Percentiles rank a stretch among this genome's conserved stretches.
phyloP scores from a whole-genome alignment of 192 early-diverging fungal genomes.

The Lunasporangiospora selenospora region DNA sequence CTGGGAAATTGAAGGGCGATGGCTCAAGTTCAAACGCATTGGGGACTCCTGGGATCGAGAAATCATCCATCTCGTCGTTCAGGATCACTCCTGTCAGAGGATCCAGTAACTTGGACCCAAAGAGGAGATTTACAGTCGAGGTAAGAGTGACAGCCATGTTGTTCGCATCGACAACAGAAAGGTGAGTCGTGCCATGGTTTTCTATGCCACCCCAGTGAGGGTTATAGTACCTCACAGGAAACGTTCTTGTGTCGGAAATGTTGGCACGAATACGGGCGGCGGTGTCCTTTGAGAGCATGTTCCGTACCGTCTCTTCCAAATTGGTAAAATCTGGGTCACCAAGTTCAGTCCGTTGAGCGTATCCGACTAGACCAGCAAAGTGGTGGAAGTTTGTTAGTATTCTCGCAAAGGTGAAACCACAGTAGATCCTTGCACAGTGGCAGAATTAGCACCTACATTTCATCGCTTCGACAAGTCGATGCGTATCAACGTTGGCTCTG shows the following conservation, averaged over 20 bases:
- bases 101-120: constrained; percentile 92
- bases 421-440: neutral
- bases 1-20: constrained; percentile 84
- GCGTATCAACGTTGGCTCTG: constrained; percentile 67
- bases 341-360: constrained; percentile 81
- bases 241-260: constrained; percentile 77
- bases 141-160: constrained; percentile 83
- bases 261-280: constrained; percentile 72
- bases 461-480: constrained; percentile 86
- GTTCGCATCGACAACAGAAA: constrained; percentile 80
- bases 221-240: constrained; percentile 76
- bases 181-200: constrained; percentile 91
- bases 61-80: constrained; percentile 98
- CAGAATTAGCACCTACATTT: constrained; percentile 62
- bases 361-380: constrained; percentile 67
- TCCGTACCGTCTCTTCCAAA: constrained; percentile 57
- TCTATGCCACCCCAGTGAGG: constrained; percentile 77
- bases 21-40: constrained; percentile 85
- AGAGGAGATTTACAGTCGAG: constrained; percentile 86
- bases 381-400: no score
- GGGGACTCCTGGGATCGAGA: constrained; percentile 77
- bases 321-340: constrained; percentile 85
- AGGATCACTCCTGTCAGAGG: constrained; percentile 87
- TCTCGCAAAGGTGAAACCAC: neutral
- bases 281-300: constrained; percentile 75